phyloP scores from a whole-genome alignment of 768 basidiomycete genomes.

The Ramaria sp. region DNA sequence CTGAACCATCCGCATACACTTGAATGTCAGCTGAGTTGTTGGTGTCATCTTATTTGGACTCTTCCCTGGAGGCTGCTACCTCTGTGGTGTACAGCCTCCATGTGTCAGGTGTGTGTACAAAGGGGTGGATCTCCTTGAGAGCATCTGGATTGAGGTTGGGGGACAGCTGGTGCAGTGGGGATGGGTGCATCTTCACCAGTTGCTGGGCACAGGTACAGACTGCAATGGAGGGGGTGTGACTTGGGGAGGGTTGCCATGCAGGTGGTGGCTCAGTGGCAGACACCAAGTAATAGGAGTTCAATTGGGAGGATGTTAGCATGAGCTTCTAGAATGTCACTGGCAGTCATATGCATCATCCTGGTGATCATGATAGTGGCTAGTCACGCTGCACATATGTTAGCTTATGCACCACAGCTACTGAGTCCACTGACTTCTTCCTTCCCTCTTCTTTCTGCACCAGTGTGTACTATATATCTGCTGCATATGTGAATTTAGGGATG shows the following conservation, averaged over 20 bases:
- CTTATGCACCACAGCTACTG: background rate
- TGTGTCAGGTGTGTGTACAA: background rate
- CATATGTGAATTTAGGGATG: constrained; percentile 18
- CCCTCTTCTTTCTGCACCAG: background rate
- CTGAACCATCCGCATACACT: constrained; percentile 13
- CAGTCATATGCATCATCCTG: constrained; percentile 10
- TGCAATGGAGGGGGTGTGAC: constrained; percentile 9
- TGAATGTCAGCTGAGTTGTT: background rate
- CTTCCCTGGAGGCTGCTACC: constrained; percentile 2
- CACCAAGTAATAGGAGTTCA: background rate
- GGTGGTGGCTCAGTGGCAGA: background rate
- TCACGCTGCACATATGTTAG: background rate
- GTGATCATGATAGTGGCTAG: constrained; percentile 5
- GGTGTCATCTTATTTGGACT: background rate
- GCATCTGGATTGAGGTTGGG: constrained; percentile 11
- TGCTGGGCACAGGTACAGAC: background rate
- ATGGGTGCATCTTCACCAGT: constrained; percentile 8
- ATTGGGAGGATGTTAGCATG: constrained; percentile 12
- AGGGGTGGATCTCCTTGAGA: background rate
- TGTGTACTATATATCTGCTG: background rate
- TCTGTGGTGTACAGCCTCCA: background rate
- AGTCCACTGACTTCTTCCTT: background rate
- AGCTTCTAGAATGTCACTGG: constrained; percentile 14
- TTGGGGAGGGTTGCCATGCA: constrained; percentile 9
- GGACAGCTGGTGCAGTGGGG: constrained; percentile 17